Evolutionary conservation across 2,329 filamentous ascomycete species (phyloP), one percentile per base, ranked within the genome.

Genomic region (Fusarium chuoi): DNA sequence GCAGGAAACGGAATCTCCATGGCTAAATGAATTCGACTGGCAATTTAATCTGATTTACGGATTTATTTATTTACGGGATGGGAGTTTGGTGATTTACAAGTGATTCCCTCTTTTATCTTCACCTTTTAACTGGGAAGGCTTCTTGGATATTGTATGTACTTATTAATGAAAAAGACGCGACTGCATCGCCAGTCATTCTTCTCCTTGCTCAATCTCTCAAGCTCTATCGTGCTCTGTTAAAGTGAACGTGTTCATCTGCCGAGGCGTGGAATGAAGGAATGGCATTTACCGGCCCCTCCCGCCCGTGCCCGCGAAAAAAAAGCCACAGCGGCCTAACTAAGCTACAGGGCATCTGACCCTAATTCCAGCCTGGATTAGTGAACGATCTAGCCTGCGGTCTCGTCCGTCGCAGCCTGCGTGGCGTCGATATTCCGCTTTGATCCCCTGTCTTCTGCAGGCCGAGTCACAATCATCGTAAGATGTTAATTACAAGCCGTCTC

Each of bases 81-180:
- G 67, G 71, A 72, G 71, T 74, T 73, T 74, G 68, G 62, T 74
- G 55, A 60, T 56, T 52, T 56, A 70, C 33, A 70, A 70, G 67
- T 65, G 67, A 70, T 70, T 70, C 67, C 67, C 67, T 55, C n/a
- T 55, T 49, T 39, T 28, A 28, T 18, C 38, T 68, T 61, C 30
- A 28, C 39, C 28, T 36, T 42, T 48, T 42, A 28, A 41, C 30
- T 36, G 60, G 63, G 62, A 60, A 52, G 52, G 59, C 51, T 62
- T 46, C 42, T 62, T 71, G 52, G 49, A 42, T n/a, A 48, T 65
- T 49, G 20, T 68, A 71, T 20, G 66, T 70, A 65, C 39, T 33
- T 71, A 59, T 69, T 75, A 74, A 75, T 74, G 14, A 22, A 68
- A 41, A 49, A 58, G 15, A 30, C 7, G 35, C 22, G 63, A 72